Evolutionary conservation across 2,329 filamentous ascomycete species (phyloP).

Genomic region (Aspergillus eucalypticola): DNA sequence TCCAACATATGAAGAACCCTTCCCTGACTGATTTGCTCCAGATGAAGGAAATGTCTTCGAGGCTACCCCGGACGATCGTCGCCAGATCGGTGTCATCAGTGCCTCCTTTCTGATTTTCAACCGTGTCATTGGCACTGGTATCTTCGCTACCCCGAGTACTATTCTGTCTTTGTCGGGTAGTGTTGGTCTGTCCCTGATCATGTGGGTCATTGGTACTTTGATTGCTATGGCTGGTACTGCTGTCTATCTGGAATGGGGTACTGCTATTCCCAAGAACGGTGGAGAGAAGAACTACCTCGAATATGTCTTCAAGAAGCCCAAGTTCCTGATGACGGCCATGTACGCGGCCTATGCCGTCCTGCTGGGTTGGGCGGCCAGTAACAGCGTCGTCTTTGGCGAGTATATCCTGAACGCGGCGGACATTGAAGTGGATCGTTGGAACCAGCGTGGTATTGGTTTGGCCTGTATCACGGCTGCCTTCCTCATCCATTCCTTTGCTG

Average conservation of each 20-base stretch:
- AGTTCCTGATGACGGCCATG: conserved; percentile 56
- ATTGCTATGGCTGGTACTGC: conserved; percentile 50
- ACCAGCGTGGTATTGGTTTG: conserved; percentile 52
- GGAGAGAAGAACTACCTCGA: conserved; percentile 59
- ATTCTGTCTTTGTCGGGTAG: conserved; percentile 49
- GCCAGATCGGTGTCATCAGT: conserved; percentile 43
- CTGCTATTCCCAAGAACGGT: conserved; percentile 51
- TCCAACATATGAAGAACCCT: not conserved
- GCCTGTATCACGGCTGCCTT: conserved; percentile 51
- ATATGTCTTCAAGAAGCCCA: conserved; percentile 53
- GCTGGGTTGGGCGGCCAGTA: conserved; percentile 55
- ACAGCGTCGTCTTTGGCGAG: conserved; percentile 55
- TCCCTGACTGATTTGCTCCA: conserved; percentile 14
- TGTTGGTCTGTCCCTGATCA: conserved; percentile 49
- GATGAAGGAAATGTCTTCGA: conserved; percentile 41
- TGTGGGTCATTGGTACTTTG: conserved; percentile 52
- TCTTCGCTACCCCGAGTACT: conserved; percentile 51
- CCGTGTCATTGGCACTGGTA: conserved; percentile 52
- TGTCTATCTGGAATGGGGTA: conserved; percentile 53
- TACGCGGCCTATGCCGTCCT: conserved; percentile 55
- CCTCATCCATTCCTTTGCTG: conserved; percentile 49
- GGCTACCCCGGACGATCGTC: conserved; percentile 36
- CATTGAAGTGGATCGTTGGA: conserved; percentile 48
- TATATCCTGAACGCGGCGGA: conserved; percentile 53
- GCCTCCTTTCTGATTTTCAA: conserved; percentile 53